A percentile compares a stretch with the other conserved stretches of the same genome.
Conservation (phyloP, 106 monocot species). For the Platanthera guangdongensis region DNA sequence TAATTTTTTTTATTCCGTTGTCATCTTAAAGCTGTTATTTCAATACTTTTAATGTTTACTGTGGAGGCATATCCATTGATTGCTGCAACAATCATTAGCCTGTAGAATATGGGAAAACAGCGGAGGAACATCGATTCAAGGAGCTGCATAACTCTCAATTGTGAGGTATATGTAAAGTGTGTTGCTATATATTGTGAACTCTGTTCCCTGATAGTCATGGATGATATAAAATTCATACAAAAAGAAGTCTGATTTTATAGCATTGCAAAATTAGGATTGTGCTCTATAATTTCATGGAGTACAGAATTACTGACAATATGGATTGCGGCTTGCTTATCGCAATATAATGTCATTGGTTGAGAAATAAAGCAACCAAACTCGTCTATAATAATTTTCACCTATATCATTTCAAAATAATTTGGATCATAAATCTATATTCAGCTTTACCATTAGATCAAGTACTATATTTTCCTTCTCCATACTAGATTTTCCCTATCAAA, state of each 20-base stretch:
- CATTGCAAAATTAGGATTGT: too few species aligned
- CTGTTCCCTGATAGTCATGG: background rate
- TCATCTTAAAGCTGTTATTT: background rate
- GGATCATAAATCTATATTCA: too few species aligned
- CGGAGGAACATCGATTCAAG: background rate
- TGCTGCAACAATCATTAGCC: background rate
- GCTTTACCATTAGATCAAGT: too few species aligned
- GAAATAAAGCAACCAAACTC: too few species aligned
- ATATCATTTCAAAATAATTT: too few species aligned
- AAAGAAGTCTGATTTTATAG: background rate
- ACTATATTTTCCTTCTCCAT: too few species aligned
- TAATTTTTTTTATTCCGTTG: background rate
- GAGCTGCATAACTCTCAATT: background rate
- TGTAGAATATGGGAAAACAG: background rate
- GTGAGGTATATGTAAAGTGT: background rate
- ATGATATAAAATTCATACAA: background rate
- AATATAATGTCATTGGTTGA: too few species aligned
- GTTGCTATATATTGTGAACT: background rate
- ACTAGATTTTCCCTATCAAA: too few species aligned
- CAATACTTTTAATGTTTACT: background rate
- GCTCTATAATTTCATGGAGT: too few species aligned
- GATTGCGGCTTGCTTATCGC: too few species aligned
- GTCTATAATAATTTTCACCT: too few species aligned
- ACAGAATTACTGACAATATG: too few species aligned
- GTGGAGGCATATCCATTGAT: background rate